phyloP scores from a whole-genome alignment of 805 yeast genomes.

The Barnettozyma wickerhamii region DNA sequence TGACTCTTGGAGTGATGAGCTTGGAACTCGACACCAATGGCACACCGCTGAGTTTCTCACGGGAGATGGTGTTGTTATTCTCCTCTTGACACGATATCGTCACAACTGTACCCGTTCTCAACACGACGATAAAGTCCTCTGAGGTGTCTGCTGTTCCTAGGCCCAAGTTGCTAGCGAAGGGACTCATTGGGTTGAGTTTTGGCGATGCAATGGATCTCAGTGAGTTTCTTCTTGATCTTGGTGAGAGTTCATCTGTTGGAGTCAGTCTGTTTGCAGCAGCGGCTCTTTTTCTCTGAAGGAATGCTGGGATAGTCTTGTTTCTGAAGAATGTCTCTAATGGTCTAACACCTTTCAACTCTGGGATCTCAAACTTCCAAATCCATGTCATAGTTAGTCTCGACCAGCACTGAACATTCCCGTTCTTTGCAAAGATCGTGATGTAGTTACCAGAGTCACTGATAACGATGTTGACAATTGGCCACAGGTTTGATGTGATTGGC shows the following conservation, averaged over 20 bases:
- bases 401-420: slow-evolving; percentile 55
- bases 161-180: slow-evolving; percentile 22
- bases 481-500: slow-evolving; percentile 39
- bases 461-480: slow-evolving; percentile 60
- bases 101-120: slow-evolving; percentile 46
- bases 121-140: slow-evolving; percentile 45
- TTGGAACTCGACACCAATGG: slow-evolving; percentile 49
- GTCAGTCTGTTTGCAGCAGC: slow-evolving; percentile 7
- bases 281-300: slow-evolving; percentile 30
- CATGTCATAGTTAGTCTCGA: slow-evolving; percentile 50
- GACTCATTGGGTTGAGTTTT: slow-evolving; percentile 15
- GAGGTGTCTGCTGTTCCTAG: slow-evolving; percentile 16
- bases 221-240: slow-evolving; percentile 31
- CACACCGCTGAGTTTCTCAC: slow-evolving; percentile 27
- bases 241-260: slow-evolving; percentile 14
- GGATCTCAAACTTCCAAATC: slow-evolving; percentile 45
- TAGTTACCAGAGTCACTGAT: slow-evolving; percentile 56
- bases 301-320: slow-evolving; percentile 45
- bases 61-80: slow-evolving; percentile 31
- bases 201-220: slow-evolving; percentile 26
- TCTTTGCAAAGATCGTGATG: slow-evolving; percentile 49
- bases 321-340: slow-evolving; percentile 61
- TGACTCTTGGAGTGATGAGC: slow-evolving; percentile 66
- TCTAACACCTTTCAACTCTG: slow-evolving; percentile 31
- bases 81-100: slow-evolving; percentile 48